A percentile compares a stretch with the other conserved stretches of the same genome.
These are phyloP conservation scores for Podospora anserina DNA, from an alignment of 495 filamentous ascomycete genomes.

Conservation along the genomic window DNA sequence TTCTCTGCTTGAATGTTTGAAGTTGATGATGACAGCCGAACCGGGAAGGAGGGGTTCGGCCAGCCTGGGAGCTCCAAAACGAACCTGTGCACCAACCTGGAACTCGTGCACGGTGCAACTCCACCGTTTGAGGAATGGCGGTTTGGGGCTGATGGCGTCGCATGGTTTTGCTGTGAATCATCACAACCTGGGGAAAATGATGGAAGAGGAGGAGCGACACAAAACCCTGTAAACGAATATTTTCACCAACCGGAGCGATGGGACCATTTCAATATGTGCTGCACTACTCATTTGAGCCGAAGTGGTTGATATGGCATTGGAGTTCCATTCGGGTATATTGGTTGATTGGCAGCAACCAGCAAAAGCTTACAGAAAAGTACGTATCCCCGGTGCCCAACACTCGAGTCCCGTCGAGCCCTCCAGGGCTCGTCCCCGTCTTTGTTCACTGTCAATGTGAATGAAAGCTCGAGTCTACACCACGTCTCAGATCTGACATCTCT, in stretches of 20 bases:
- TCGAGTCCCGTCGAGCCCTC: not conserved
- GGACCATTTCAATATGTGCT: not conserved
- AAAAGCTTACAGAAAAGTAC: not conserved
- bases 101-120: not conserved
- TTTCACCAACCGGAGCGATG: conserved; percentile 1
- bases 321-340: conserved; percentile 6
- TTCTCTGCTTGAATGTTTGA: conserved; percentile 21
- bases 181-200: not conserved
- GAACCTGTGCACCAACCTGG: not conserved
- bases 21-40: conserved; percentile 24
- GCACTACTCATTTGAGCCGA: conserved; percentile 2
- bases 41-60: conserved; percentile 2
- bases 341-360: not conserved
- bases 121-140: too few relatives aligned
- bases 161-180: not conserved
- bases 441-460: too few relatives aligned
- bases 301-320: conserved; percentile 4
- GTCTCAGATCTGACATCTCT: not conserved
- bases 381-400: not conserved
- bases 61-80: not conserved
- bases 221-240: not conserved
- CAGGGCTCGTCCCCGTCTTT: not conserved
- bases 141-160: not conserved
- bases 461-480: not conserved
- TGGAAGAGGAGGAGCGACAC: not conserved